Evolutionary conservation across 345 rosid genomes (phyloP), one percentile per base, ranked within the genome.

Genomic region (Sonneratia caseolaris): DNA sequence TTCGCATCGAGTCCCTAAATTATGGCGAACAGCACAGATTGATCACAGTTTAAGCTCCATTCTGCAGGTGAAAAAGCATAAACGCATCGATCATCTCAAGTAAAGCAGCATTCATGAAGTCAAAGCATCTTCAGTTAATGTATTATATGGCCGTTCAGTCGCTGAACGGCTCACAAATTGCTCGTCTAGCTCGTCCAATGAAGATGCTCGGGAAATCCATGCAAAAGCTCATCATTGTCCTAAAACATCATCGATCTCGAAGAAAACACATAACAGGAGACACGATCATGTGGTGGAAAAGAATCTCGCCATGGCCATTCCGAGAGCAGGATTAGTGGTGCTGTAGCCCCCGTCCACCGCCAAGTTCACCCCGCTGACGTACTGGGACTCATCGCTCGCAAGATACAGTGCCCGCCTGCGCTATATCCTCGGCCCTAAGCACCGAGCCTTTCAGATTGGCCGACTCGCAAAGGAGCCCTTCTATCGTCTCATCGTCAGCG

Each of bases 351-450:
- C 96, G 70, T 92, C 98, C 16, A 92, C 94, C 5, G 88, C 96
- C 72, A 92, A 90, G 74, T 92, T 92, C 75, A 90, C 91, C 22
- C 98, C 96, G 55, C 92, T 92, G 0, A 92, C 90, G 69, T 92
- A 90, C 78, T 72, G 87, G 16, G 98, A 92, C 76, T 92, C 98
- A 78, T 92, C 98, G 70, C 92, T 83, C 0, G 89, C 92, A 66
- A 92, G 85, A 72, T 84, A 92, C 1, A 92, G 81, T 48, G 92
- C 96, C 96, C 1, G 98, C 96, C 75, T 92, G 90, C 0, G 98
- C 98, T 47, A 92, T 78, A 71, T 92, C 98, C 56, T 68, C 88
- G 7, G 86, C 82, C 81, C 82, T 85, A 0, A 92, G 71, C 0
- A 91, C 84, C 35, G 82, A 73, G 7, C 92, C 96, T 79, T 80